These are phyloP conservation scores for Daldinia eschscholtzii DNA, from an alignment of 2,329 filamentous ascomycete species.

Conservation along the genomic window DNA sequence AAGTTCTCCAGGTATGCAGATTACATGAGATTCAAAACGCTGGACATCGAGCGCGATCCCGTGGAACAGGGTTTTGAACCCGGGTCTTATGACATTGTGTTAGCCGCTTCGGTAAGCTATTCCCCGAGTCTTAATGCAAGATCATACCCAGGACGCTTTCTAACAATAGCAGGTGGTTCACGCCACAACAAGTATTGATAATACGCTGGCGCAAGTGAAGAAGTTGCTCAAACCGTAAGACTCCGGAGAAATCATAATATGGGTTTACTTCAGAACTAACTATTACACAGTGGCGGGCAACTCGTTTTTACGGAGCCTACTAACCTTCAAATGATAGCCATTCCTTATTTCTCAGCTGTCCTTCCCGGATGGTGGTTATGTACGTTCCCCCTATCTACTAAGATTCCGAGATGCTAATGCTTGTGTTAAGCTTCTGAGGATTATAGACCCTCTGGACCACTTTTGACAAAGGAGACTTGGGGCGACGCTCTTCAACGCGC, in stretches of 20 bases:
- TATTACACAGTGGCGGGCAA: not conserved
- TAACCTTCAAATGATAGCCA: not conserved
- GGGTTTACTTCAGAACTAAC: not conserved
- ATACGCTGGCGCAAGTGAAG: slow-evolving; percentile 40
- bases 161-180: slow-evolving; percentile 42
- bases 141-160: not conserved
- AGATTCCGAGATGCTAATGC: not conserved
- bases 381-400: not conserved
- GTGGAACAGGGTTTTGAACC: slow-evolving; percentile 22
- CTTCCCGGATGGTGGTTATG: not conserved
- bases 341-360: not conserved
- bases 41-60: slow-evolving; percentile 16
- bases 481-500: not conserved
- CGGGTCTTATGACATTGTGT: not conserved
- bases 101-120: not conserved
- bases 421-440: not conserved
- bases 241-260: not conserved
- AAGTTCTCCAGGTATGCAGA: slow-evolving; percentile 25
- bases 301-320: not conserved
- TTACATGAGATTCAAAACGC: slow-evolving; percentile 14
- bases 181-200: slow-evolving; percentile 39
- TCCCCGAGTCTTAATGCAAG: not conserved
- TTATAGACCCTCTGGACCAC: not conserved
- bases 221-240: slow-evolving; percentile 39
- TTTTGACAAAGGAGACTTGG: not conserved